Evolutionary conservation across 768 basidiomycete species (phyloP).

Genomic region (Neoboletus subvelutipes): DNA sequence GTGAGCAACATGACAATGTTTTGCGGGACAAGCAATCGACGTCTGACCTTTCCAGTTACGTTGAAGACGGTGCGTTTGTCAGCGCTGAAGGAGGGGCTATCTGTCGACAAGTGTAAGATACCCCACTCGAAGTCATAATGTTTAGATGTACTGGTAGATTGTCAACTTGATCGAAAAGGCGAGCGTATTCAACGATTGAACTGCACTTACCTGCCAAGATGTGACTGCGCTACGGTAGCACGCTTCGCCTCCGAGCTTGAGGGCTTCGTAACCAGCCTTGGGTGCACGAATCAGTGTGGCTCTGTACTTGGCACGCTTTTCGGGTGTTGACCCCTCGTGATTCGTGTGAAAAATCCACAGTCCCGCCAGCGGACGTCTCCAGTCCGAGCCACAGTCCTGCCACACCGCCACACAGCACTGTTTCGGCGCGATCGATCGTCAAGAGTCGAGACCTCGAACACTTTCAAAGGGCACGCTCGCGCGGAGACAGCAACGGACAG

Average conservation of each 20-base stretch:
- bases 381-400: too few relatives aligned
- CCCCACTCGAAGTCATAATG: background rate
- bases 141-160: too few relatives aligned
- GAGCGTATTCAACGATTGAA: background rate
- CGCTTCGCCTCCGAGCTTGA: conserved; percentile 69
- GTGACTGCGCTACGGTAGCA: conserved; percentile 78
- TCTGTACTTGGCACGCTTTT: conserved; percentile 58
- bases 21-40: too few relatives aligned
- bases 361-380: too few relatives aligned
- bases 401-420: too few relatives aligned
- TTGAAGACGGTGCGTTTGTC: conserved; percentile 86
- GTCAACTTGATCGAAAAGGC: background rate
- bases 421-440: too few relatives aligned
- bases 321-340: conserved; percentile 59
- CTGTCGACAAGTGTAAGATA: conserved; percentile 34
- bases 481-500: too few relatives aligned
- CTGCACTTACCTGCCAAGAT: conserved; percentile 59
- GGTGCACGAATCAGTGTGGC: conserved; percentile 53
- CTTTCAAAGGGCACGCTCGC: too few relatives aligned
- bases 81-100: conserved; percentile 75
- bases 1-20: background rate
- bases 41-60: conserved; percentile 63
- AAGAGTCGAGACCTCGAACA: too few relatives aligned
- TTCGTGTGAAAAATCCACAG: too few relatives aligned
- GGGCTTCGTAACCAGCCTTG: conserved; percentile 60